Conservation (phyloP, 305 asterid genomes). For the Fraxinus dipetala region DNA sequence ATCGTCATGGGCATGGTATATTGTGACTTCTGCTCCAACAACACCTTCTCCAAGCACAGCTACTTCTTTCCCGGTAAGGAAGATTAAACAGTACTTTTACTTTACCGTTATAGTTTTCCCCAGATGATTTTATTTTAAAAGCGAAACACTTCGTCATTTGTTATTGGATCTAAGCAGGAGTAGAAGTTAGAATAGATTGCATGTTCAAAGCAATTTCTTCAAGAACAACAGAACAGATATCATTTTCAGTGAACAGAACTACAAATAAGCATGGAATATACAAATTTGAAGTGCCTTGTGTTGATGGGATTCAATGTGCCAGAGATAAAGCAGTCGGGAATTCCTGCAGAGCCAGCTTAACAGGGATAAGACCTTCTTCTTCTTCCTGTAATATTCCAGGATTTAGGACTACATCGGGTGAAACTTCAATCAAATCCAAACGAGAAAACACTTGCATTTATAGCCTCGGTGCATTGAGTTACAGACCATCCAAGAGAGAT, state of each 20-base stretch:
- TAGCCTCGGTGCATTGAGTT: constrained; percentile 65
- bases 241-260: constrained; percentile 72
- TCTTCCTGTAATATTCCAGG: constrained; percentile 57
- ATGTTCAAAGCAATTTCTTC: constrained; percentile 73
- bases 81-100: not conserved
- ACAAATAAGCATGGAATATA: constrained; percentile 74
- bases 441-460: constrained; percentile 67
- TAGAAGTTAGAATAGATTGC: constrained; percentile 79
- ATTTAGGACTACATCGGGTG: constrained; percentile 55
- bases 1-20: constrained; percentile 93
- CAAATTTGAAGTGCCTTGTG: constrained; percentile 73
- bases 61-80: constrained; percentile 79
- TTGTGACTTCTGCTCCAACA: constrained; percentile 86
- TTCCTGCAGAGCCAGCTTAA: constrained; percentile 58
- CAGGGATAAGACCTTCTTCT: constrained; percentile 30
- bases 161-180: constrained; percentile 42
- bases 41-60: constrained; percentile 87
- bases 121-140: no score
- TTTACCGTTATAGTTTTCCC: no score
- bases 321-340: constrained; percentile 61
- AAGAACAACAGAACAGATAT: constrained; percentile 63
- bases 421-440: constrained; percentile 62
- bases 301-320: constrained; percentile 87
- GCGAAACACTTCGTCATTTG: not conserved
- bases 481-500: constrained; percentile 64